Evolutionary conservation across 2,329 filamentous ascomycete species (phyloP).

Genomic region (Aureobasidium sp.): DNA sequence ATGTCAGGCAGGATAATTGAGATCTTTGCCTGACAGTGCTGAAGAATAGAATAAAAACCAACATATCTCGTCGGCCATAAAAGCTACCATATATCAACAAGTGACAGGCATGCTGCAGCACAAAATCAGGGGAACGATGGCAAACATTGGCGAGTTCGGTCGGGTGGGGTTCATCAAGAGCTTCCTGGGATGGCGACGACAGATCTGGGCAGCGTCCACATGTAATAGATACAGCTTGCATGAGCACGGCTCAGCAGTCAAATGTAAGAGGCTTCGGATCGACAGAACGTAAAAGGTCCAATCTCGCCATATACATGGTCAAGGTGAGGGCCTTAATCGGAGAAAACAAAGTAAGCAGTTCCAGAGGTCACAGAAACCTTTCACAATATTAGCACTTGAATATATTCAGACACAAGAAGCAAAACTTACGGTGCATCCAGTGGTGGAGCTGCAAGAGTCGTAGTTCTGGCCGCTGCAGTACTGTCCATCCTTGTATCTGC

Average conservation of each 20-base stretch:
- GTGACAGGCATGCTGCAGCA: not conserved
- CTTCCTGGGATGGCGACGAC: not conserved
- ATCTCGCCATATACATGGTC: not conserved
- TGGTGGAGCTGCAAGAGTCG: slow-evolving; percentile 40
- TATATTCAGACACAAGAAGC: not conserved
- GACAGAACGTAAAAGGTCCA: not conserved
- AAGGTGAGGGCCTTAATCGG: slow-evolving; percentile 16
- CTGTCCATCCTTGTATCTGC: slow-evolving; percentile 58
- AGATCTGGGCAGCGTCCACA: not conserved
- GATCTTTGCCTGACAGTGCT: not conserved
- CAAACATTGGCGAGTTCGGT: not conserved
- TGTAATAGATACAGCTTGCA: slow-evolving; percentile 7
- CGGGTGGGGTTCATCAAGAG: not conserved
- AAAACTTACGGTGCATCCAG: slow-evolving; percentile 73
- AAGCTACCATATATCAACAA: not conserved
- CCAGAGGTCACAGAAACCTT: slow-evolving; percentile 45
- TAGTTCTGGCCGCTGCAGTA: slow-evolving; percentile 50
- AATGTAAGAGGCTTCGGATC: not conserved
- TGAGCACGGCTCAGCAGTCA: slow-evolving; percentile 3
- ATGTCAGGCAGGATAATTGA: not conserved
- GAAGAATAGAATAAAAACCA: not conserved
- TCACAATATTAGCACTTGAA: slow-evolving; percentile 17
- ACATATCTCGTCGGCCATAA: not conserved
- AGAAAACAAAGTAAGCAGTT: slow-evolving; percentile 43
- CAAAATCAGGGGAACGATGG: not conserved